Conservation (phyloP, 2,329 filamentous ascomycete species). For the Diplodia corticola region DNA sequence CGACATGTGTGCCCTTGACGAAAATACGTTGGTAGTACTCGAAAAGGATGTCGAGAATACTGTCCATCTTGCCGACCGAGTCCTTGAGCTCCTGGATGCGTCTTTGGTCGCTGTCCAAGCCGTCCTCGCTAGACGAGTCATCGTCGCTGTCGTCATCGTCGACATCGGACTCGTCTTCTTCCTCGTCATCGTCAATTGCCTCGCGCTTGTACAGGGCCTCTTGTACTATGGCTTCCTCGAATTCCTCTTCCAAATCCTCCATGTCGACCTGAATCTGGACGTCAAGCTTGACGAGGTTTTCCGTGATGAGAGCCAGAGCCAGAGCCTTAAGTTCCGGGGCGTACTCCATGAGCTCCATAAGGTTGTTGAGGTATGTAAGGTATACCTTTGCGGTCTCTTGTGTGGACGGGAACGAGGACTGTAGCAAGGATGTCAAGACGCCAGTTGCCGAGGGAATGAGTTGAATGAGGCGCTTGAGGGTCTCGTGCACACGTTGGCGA, state of each 20-base stretch:
- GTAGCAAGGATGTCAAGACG: slow-evolving; percentile 66
- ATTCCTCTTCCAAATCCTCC: slow-evolving; percentile 87
- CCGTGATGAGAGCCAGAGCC: slow-evolving; percentile 78
- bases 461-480: slow-evolving; percentile 72
- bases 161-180: slow-evolving; percentile 46
- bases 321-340: slow-evolving; percentile 75
- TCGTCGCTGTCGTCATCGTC: slow-evolving; percentile 63
- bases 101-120: slow-evolving; percentile 56
- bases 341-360: slow-evolving; percentile 76
- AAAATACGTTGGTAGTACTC: slow-evolving; percentile 76
- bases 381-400: slow-evolving; percentile 77
- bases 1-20: slow-evolving; percentile 61
- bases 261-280: slow-evolving; percentile 92
- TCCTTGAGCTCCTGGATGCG: slow-evolving; percentile 72
- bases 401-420: slow-evolving; percentile 71
- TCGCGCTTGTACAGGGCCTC: slow-evolving; percentile 42
- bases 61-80: slow-evolving; percentile 88
- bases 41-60: slow-evolving; percentile 85
- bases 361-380: slow-evolving; percentile 82
- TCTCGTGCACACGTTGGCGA: slow-evolving; percentile 72
- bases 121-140: slow-evolving; percentile 69
- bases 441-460: slow-evolving; percentile 78
- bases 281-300: slow-evolving; percentile 88
- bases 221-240: slow-evolving; percentile 70
- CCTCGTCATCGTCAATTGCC: slow-evolving; percentile 56